Base-by-base conservation (phyloP, 2,329 filamentous ascomycete genomes). In the Paraphaeosphaeria minitans region DNA sequence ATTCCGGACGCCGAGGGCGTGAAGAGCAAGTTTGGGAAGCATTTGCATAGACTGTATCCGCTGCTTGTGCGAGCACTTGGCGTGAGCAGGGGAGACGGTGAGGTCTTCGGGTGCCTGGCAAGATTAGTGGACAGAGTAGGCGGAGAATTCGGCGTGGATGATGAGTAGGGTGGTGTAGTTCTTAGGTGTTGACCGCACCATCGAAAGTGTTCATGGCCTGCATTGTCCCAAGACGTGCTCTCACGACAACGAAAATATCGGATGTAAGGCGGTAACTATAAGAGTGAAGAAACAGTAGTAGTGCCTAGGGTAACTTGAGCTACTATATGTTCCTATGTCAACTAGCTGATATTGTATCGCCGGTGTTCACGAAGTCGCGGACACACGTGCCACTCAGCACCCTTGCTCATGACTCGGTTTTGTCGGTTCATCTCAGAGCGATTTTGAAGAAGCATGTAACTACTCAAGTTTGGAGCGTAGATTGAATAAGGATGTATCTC, bases 1-100 rank as follows among this genome's bases (percentile, higher is more conserved):
- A 90, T 95, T 27, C 87, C 89, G 0, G 77, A 81, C 55, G 68
- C 67, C 5, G 65, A 64, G 7, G 67, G 68, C 3, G 68, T 70
- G 9, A 69, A 55, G 29, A 71, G 65, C 13, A 66, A 62, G 55
- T 58, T 71, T 14, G 87, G 87, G 70, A 92, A 90, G 72, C 93
- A 98, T 77, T 78, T 98, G 33, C 82, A 91, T 64, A 84, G 89
- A 71, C 77, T 99, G 61, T 97, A 96, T 75, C 91, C 92, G 8
- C 79, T 98, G 51, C 75, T 96, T 51, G 84, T 89, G 19, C 83
- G 84, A 64, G 89, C 88, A 2, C 78, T 87, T 3, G 80, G 82
- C 62, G 84, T 84, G 52, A 86, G 87, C 29, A 84, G 81, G 7
- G 85, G 85, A 3, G 89, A 93, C 70, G 83, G 82, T 41, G 83